Conservation (phyloP, 345 rosid genomes). For the Lumnitzera racemosa region DNA sequence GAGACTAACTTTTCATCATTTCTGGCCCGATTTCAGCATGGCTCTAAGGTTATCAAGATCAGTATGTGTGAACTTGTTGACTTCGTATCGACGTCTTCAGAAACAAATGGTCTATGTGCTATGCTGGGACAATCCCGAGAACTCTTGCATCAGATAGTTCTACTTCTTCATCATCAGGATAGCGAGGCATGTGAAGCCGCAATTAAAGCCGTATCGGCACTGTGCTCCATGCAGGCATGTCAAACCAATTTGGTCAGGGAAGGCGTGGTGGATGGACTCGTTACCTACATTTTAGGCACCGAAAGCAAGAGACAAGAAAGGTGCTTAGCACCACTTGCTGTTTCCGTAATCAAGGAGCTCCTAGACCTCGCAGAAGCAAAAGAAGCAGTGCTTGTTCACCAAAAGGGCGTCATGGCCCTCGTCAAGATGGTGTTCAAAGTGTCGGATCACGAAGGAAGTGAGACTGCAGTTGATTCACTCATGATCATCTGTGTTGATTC, state of each 20-base stretch:
- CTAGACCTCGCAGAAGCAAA: slow-evolving; percentile 23
- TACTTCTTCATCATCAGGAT: slow-evolving; percentile 14
- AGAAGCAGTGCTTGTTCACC: slow-evolving; percentile 23
- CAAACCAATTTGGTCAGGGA: slow-evolving; percentile 23
- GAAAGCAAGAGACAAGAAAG: slow-evolving; percentile 15
- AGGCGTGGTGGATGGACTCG: slow-evolving; percentile 26
- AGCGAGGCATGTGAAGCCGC: slow-evolving; percentile 21
- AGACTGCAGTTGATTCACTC: slow-evolving; percentile 39
- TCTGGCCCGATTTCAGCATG: slow-evolving; percentile 20
- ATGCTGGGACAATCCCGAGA: slow-evolving; percentile 17
- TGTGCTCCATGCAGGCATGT: slow-evolving; percentile 33
- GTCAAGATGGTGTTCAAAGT: slow-evolving; percentile 58
- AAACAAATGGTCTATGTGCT: slow-evolving; percentile 29
- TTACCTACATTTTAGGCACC: slow-evolving; percentile 24
- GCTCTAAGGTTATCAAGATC: slow-evolving; percentile 21
- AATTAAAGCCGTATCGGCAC: slow-evolving; percentile 32
- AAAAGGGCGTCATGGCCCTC: slow-evolving; percentile 26
- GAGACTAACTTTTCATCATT: slow-evolving; percentile 28
- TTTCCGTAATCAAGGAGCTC: slow-evolving; percentile 34
- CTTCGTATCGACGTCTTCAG: slow-evolving; percentile 26
- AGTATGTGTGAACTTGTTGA: slow-evolving; percentile 35
- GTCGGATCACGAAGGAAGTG: slow-evolving; percentile 51
- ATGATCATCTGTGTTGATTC: slow-evolving; percentile 35
- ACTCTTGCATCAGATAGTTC: slow-evolving; percentile 19
- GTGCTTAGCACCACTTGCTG: slow-evolving; percentile 22